A percentile compares a stretch with the other conserved stretches of the same genome.
phyloP scores from a whole-genome alignment of 345 rosid species.

The Hibiscus syriacus region DNA sequence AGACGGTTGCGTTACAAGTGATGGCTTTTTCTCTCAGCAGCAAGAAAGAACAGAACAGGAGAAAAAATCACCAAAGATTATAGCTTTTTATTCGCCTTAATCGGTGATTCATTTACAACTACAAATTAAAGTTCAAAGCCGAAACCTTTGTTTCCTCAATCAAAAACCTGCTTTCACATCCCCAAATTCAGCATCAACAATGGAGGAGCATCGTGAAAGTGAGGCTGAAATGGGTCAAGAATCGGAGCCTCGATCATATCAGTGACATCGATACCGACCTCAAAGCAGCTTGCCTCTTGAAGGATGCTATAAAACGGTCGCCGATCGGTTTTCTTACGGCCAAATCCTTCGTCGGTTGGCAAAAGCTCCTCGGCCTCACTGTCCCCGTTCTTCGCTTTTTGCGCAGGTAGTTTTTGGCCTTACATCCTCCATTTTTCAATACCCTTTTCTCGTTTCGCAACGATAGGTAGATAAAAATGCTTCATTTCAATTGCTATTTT shows the following conservation, averaged over 20 bases:
- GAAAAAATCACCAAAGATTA: background rate
- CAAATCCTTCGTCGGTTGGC: slow-evolving; percentile 86
- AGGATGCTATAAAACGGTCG: slow-evolving; percentile 87
- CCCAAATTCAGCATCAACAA: slow-evolving; percentile 32
- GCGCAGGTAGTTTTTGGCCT: slow-evolving; percentile 42
- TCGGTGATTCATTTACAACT: background rate
- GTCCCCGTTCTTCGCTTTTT: slow-evolving; percentile 86
- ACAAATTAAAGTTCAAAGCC: slow-evolving; percentile 21
- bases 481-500: background rate
- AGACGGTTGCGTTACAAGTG: too few species aligned
- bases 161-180: slow-evolving; percentile 12
- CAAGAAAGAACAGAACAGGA: background rate
- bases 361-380: slow-evolving; percentile 87
- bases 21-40: background rate
- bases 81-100: background rate
- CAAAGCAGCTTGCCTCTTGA: slow-evolving; percentile 83
- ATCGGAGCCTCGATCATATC: slow-evolving; percentile 68
- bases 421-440: slow-evolving; percentile 4
- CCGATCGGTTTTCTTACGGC: slow-evolving; percentile 85
- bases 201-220: slow-evolving; percentile 55
- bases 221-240: slow-evolving; percentile 90
- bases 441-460: background rate
- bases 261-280: slow-evolving; percentile 83
- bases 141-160: slow-evolving; percentile 18
- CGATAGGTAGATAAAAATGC: background rate